Evolutionary conservation across 148 eudicot species (phyloP).

Genomic region (Rhododendron ferrugineum): DNA sequence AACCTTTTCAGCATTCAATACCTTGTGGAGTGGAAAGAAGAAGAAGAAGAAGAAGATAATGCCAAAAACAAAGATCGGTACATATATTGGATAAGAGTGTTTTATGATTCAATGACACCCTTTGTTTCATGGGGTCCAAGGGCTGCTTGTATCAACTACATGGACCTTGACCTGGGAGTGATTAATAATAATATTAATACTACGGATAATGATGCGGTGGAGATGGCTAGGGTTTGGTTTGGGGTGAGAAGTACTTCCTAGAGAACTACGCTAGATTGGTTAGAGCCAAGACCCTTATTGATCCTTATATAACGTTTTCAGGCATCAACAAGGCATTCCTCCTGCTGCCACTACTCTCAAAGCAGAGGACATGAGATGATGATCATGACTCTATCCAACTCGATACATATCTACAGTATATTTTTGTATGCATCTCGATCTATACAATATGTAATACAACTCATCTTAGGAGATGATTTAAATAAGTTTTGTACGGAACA

Average conservation of each 20-base stretch:
- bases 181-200: neutral
- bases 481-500: neutral
- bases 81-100: constrained; percentile 42
- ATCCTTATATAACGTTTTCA: constrained; percentile 44
- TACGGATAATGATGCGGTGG: constrained; percentile 26
- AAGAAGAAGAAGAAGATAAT: constrained; percentile 23
- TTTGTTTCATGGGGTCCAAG: constrained; percentile 46
- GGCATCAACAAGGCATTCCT: constrained; percentile 51
- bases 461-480: too few species aligned
- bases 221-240: constrained; percentile 38
- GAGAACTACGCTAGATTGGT: constrained; percentile 56
- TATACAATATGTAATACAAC: neutral
- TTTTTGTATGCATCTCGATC: neutral
- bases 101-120: constrained; percentile 40
- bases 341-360: constrained; percentile 20
- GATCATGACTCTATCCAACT: neutral
- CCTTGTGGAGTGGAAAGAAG: constrained; percentile 43
- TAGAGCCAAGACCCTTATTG: constrained; percentile 43
- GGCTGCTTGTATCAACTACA: constrained; percentile 53
- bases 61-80: constrained; percentile 18
- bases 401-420: neutral
- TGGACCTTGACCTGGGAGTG: constrained; percentile 53
- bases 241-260: constrained; percentile 58
- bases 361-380: neutral
- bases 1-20: constrained; percentile 44